phyloP scores from a whole-genome alignment of 2,329 filamentous ascomycete species.

The Ilyonectria sp. region DNA sequence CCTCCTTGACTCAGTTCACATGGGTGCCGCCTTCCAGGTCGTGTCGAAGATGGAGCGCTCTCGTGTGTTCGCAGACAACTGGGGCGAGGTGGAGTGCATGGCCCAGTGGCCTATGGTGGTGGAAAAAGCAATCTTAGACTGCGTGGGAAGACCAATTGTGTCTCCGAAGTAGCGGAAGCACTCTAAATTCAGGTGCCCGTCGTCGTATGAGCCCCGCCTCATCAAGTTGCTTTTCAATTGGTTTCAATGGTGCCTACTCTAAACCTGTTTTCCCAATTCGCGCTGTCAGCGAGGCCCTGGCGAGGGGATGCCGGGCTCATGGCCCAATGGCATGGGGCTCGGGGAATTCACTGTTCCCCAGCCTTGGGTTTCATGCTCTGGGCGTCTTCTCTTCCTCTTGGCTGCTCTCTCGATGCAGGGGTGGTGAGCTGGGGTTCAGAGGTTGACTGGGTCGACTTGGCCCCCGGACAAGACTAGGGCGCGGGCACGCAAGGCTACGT shows the following conservation, averaged over 20 bases:
- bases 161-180: background rate
- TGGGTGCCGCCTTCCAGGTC: slow-evolving; percentile 4
- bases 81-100: slow-evolving; percentile 18
- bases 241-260: background rate
- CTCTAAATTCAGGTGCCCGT: slow-evolving; percentile 8
- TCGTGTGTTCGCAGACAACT: slow-evolving; percentile 26
- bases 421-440: slow-evolving; percentile 15
- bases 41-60: slow-evolving; percentile 25
- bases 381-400: slow-evolving; percentile 5
- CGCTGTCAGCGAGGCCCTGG: background rate
- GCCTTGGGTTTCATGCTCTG: slow-evolving; percentile 13
- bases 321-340: slow-evolving; percentile 13
- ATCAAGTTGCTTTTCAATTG: background rate
- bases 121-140: slow-evolving; percentile 26
- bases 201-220: background rate
- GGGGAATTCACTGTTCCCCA: slow-evolving; percentile 15
- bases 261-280: background rate
- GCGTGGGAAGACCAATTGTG: slow-evolving; percentile 6
- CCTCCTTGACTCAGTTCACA: slow-evolving; percentile 10
- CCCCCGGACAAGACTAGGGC: slow-evolving; percentile 19
- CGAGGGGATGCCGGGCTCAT: background rate
- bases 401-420: slow-evolving; percentile 15
- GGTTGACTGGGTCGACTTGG: slow-evolving; percentile 16
- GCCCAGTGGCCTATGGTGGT: slow-evolving; percentile 8
- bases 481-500: slow-evolving; percentile 23